A percentile compares a stretch with the other conserved stretches of the same genome.
Conservation (phyloP, 257 asterid genomes). For the Penstemon davidsonii region DNA sequence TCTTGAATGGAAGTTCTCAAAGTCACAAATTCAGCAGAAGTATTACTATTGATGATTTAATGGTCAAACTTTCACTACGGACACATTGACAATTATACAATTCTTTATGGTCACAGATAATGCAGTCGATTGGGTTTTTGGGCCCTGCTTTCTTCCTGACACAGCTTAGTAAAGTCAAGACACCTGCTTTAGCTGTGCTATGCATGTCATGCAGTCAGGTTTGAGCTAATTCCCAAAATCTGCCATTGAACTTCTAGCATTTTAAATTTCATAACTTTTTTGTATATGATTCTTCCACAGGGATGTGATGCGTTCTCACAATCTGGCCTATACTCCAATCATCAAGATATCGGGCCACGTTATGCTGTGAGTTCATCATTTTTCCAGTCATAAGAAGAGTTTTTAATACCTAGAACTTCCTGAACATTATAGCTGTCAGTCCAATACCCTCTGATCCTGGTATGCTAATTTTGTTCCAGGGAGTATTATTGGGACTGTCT, state of each 20-base stretch:
- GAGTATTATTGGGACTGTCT: constrained; percentile 82
- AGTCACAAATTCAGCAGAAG: neutral
- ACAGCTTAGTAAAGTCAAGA: constrained; percentile 71
- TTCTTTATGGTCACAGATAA: constrained; percentile 56
- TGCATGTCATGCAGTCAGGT: constrained; percentile 99
- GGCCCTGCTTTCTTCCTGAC: constrained; percentile 96
- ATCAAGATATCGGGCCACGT: constrained; percentile 99
- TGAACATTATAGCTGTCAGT: neutral
- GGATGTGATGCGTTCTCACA: constrained; percentile 98
- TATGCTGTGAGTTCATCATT: constrained; percentile 63
- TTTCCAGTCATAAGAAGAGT: constrained; percentile 13
- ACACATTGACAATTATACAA: constrained; percentile 11
- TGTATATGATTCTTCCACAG: constrained; percentile 36
- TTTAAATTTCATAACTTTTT: neutral
- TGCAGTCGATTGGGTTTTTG: constrained; percentile 92
- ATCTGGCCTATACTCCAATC: constrained; percentile 94
- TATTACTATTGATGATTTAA: constrained; percentile 3
- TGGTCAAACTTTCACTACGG: constrained; percentile 1
- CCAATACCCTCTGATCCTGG: constrained; percentile 3
- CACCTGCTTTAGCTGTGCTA: constrained; percentile 87
- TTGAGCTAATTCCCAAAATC: constrained; percentile 24
- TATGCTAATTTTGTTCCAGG: constrained; percentile 46
- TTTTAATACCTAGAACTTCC: neutral
- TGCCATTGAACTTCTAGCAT: constrained; percentile 1
- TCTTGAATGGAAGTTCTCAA: neutral